Evolutionary conservation across 1,284 basidiomycete species (phyloP), one percentile per base, ranked within the genome.

Genomic region (Sphaerobolus stellatus): DNA sequence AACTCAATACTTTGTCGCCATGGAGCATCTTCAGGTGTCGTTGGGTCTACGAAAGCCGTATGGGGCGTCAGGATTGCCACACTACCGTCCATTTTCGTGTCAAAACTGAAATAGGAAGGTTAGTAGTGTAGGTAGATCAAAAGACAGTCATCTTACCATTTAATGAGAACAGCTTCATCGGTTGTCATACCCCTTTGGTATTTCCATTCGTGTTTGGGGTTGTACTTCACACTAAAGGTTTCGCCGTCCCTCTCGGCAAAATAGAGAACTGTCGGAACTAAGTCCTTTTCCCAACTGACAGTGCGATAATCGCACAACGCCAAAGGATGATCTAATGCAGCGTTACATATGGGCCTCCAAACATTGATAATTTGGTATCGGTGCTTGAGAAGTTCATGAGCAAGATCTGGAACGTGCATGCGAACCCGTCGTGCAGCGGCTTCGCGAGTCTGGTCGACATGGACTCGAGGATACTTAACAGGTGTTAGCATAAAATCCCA

Each of bases 351-450:
- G 1, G 86, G 85, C 7, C 84, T 70, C 86, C 86, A 89, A 55
- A 88, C 76, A 69, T 88, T 89, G 69, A 89, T 80, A 50, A 88
- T 81, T 64, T 88, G 84, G 70, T 80, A 82, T 22, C 81, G 79
- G 25, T 71, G 66, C 48, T 70, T 66, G 25, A 79, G 66, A 22
- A 79, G 69, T 25, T 68, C 68, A 0, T 75, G 75, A 0, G 73
- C 80, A 27, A 82, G 79, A 0, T 72, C 62, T 0, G 80, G 78
- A 18, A 81, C 74, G 60, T 85, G 83, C 7, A 77, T 74, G 40
- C 72, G 71, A 9, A 86, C 79, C 5, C 82, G 78, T 2, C 69
- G 71, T 4, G 67, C 64, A 18, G 82, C 72, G 1, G 81, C 76
- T 5, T 65, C 62, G 1, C 71, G 62, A 0, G 81, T 83, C 60